Evolutionary conservation across 2,329 filamentous ascomycete genomes (phyloP).

Genomic region (Alternaria sp.): DNA sequence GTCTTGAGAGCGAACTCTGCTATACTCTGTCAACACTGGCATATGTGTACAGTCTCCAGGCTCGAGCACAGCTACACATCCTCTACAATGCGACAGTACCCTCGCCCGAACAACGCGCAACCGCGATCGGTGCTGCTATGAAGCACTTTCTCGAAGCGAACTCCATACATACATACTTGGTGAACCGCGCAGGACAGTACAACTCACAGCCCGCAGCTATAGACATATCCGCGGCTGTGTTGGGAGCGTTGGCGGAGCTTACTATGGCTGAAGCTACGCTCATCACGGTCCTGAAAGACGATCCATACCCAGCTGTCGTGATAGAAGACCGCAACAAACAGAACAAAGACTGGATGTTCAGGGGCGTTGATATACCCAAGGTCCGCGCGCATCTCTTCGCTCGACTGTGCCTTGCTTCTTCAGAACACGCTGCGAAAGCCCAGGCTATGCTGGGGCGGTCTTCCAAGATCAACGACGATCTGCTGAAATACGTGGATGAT

Average conservation of each 20-base stretch:
- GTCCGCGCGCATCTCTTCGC: slow-evolving; percentile 89
- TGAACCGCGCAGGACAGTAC: slow-evolving; percentile 58
- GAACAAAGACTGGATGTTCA: slow-evolving; percentile 97
- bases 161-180: slow-evolving; percentile 76
- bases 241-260: slow-evolving; percentile 61
- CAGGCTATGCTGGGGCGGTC: slow-evolving; percentile 55
- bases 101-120: slow-evolving; percentile 69
- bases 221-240: slow-evolving; percentile 53
- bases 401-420: slow-evolving; percentile 82
- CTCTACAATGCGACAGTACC: slow-evolving; percentile 68
- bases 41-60: slow-evolving; percentile 74
- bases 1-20: slow-evolving; percentile 81
- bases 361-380: slow-evolving; percentile 83
- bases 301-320: slow-evolving; percentile 85
- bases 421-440: slow-evolving; percentile 83
- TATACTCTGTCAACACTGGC: slow-evolving; percentile 81
- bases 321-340: slow-evolving; percentile 81
- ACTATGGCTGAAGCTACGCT: slow-evolving; percentile 88
- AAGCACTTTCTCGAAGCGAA: slow-evolving; percentile 79
- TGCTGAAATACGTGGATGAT: slow-evolving; percentile 78
- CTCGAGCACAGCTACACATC: slow-evolving; percentile 73
- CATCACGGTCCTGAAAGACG: slow-evolving; percentile 89
- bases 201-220: slow-evolving; percentile 39
- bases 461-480: slow-evolving; percentile 64
- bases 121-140: slow-evolving; percentile 75